Conservation (phyloP, 305 asterid genomes). For the Rubia balearica region DNA sequence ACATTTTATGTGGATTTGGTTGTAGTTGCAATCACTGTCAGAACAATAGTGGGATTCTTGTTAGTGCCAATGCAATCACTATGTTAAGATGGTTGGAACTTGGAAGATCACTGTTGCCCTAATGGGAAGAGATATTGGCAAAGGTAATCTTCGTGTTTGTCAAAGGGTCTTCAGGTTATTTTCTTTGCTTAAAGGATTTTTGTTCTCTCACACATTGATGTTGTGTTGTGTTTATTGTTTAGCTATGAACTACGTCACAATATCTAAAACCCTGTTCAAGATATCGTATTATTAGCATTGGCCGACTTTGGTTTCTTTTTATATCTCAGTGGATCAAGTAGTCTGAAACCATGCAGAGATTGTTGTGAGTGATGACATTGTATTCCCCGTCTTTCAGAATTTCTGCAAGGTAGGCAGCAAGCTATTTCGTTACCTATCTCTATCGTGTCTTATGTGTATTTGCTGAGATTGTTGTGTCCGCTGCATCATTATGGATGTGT, state of each 20-base stretch:
- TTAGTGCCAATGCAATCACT: slow-evolving; percentile 85
- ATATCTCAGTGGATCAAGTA: slow-evolving; percentile 77
- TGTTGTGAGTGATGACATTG: slow-evolving; percentile 63
- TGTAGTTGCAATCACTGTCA: slow-evolving; percentile 80
- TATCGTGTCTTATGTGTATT: background rate
- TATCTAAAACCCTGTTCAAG: slow-evolving; percentile 55
- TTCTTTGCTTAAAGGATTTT: background rate
- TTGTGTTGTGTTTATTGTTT: slow-evolving; percentile 13
- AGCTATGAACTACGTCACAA: slow-evolving; percentile 95
- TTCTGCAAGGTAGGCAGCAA: slow-evolving; percentile 62
- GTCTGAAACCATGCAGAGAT: slow-evolving; percentile 73
- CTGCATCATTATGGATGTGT: slow-evolving; percentile 1
- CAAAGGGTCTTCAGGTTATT: no score
- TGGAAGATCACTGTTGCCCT: slow-evolving; percentile 90
- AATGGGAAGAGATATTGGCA: slow-evolving; percentile 97
- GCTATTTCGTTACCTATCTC: no score
- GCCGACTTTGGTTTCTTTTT: slow-evolving; percentile 18
- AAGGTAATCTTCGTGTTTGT: slow-evolving; percentile 42
- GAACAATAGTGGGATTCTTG: slow-evolving; percentile 62
- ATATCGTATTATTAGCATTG: background rate
- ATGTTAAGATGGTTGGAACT: slow-evolving; percentile 56
- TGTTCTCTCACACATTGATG: slow-evolving; percentile 3
- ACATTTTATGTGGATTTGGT: background rate
- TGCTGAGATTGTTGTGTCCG: background rate
- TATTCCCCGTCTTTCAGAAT: slow-evolving; percentile 61